Base-by-base conservation (phyloP, 2,329 filamentous ascomycete species). In the Alternaria rosae region DNA sequence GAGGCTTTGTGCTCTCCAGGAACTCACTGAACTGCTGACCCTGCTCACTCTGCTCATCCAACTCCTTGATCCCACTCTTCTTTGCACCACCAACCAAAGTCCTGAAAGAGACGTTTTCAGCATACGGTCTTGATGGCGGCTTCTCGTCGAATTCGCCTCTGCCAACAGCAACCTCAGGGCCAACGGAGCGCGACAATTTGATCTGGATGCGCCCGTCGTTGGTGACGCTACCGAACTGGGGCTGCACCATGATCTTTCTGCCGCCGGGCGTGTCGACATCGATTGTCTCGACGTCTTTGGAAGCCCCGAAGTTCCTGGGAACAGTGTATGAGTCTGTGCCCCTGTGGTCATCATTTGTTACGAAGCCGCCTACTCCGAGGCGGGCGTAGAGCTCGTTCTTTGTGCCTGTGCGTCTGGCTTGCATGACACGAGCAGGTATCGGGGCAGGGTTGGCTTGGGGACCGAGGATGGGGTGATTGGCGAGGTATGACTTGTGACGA, bases 391-490 rank as follows among this genome's bases (percentile, higher is more conserved):
- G 47, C 35, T 75, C 71, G 6, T 56, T 74, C 35, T 23, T 25
- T 8, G 15, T 55, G 13, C 54, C 25, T 2, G 69, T 69, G 3
- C 48, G 53, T 8, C 67, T 64, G 9, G 76, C 82, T 52, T 82
- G 79, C 57, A 91, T 73, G 20, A 90, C 82, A 64, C 89, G 86
- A 5, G 87, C 86, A 62, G 85, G 76, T 4, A 89, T 81, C 0
- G 88, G 88, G 5, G 82, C 71, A 23, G 80, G 80, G 26, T 79
- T 70, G 3, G 77, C 77, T 70, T 89, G 88, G 10, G 89, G 88
- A 5, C 89, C 89, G 67, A 85, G 85, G 28, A 85, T 73, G 3
- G 88, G 86, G 71, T 90, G 87, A 70, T 90, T 90, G 68, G 83
- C 79, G 45, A 87, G 78, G 70, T 85, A 80, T 21, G 85, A 80